A percentile compares a stretch with the other conserved stretches of the same genome.
Evolutionary conservation across 257 asterid species (phyloP).

Genomic region (Prunella vulgaris): DNA sequence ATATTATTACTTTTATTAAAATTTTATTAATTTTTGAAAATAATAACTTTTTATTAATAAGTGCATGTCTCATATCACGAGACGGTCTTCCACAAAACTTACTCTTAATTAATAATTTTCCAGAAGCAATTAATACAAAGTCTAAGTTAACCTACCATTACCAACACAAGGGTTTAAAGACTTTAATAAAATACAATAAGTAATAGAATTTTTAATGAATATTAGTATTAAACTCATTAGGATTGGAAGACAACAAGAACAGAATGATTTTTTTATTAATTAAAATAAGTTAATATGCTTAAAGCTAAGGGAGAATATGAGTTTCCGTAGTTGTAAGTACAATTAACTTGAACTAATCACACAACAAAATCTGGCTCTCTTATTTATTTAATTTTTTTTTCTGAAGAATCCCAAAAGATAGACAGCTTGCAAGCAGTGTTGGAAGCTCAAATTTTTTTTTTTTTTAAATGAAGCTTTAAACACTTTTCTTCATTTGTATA

Average conservation of each 20-base stretch:
- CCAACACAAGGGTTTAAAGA: background rate
- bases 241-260: constrained; percentile 23
- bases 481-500: background rate
- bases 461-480: constrained; percentile 9
- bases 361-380: constrained; percentile 12
- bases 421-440: constrained; percentile 44
- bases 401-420: constrained; percentile 33
- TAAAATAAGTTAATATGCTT: background rate
- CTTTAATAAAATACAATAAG: background rate
- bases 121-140: background rate
- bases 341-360: constrained; percentile 24
- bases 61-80: no score
- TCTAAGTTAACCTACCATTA: background rate
- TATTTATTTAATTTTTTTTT: no score
- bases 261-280: background rate
- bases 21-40: no score
- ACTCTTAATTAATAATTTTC: background rate
- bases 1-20: no score
- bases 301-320: constrained; percentile 20
- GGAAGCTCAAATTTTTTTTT: constrained; percentile 23
- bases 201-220: background rate
- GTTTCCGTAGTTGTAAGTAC: constrained; percentile 31
- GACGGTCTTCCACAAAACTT: no score
- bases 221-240: background rate
- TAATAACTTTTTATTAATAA: no score